Percentiles rank a stretch among this genome's conserved stretches.
Evolutionary conservation across 73 alveolate species (phyloP).

Genomic region (Blepharisma japonicum): DNA sequence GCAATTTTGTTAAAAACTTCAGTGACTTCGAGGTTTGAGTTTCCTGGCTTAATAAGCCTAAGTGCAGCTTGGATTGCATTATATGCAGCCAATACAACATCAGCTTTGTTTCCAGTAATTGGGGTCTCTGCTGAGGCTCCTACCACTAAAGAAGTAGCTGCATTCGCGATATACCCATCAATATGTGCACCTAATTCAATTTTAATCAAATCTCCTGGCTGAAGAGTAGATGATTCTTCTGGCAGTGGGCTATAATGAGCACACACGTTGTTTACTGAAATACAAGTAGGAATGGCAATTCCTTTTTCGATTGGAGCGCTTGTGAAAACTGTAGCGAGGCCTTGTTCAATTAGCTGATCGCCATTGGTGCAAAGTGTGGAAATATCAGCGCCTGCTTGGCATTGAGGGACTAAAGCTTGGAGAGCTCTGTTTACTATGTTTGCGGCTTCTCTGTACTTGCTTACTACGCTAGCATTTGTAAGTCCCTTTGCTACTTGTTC

Average conservation of each 20-base stretch:
- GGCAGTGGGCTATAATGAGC: constrained; percentile 94
- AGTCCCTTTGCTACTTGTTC: constrained; percentile 56
- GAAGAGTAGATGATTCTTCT: constrained; percentile 62
- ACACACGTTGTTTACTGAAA: constrained; percentile 91
- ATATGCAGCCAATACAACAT: constrained; percentile 92
- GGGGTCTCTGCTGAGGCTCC: constrained; percentile 42
- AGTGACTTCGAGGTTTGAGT: constrained; percentile 52
- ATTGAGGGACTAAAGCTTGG: constrained; percentile 45
- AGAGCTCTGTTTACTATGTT: constrained; percentile 67
- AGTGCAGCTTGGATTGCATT: constrained; percentile 89
- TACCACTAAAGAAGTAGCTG: constrained; percentile 85
- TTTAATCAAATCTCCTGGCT: constrained; percentile 87
- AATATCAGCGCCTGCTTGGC: constrained; percentile 76
- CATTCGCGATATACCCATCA: constrained; percentile 87
- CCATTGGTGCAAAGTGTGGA: constrained; percentile 73
- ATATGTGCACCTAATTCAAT: constrained; percentile 84
- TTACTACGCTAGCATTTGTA: constrained; percentile 76
- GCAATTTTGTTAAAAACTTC: constrained; percentile 79
- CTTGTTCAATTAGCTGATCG: constrained; percentile 62
- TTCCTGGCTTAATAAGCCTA: constrained; percentile 48
- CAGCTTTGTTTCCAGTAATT: constrained; percentile 88
- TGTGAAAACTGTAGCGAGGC: constrained; percentile 65
- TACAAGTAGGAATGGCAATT: constrained; percentile 96
- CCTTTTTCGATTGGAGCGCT: constrained; percentile 92
- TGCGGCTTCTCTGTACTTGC: constrained; percentile 86